phyloP scores from a whole-genome alignment of 129 eudicot species.

The Helianthus annuus region HanXRQr2.0-SUNRISE NC_035440.2:85768971-85769470 shows the following conservation, averaged over 20 bases:
- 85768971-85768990: not conserved
- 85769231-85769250: no score
- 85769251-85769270: not conserved
- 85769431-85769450: not conserved
- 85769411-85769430: not conserved
- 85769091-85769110: not conserved
- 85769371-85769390: not conserved
- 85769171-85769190: not conserved
- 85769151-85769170: not conserved
- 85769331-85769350: not conserved
- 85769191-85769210: not conserved
- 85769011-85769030: not conserved
- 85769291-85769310: not conserved
- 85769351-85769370: not conserved
- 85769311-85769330: not conserved
- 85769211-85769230: not conserved
- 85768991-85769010: no score
- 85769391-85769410: not conserved
- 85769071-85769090: not conserved
- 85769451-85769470: no score
- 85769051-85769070: not conserved
- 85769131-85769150: not conserved
- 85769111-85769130: not conserved
- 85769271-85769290: not conserved
- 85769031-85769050: not conserved